Conservation (phyloP, 495 filamentous ascomycete species). For the Rhypophila decipiens region DNA sequence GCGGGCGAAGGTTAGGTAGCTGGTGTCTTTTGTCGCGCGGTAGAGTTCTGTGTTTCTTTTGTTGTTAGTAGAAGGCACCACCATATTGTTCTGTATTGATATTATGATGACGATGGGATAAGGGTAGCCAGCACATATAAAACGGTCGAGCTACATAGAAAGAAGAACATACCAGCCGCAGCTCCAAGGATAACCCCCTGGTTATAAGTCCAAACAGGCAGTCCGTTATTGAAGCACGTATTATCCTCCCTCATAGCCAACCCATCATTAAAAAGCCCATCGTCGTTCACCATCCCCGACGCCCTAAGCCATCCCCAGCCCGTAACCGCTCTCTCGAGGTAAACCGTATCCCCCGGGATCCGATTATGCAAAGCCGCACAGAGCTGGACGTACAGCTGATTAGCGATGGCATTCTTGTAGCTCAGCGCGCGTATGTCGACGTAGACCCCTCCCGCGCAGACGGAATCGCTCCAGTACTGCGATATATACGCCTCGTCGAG, state of each 20-base stretch:
- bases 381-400: conserved; percentile 62
- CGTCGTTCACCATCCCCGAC: conserved; percentile 56
- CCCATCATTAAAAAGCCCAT: conserved; percentile 61
- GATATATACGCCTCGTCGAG: conserved; percentile 54
- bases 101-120: background rate
- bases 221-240: conserved; percentile 56
- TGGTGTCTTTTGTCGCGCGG: conserved; percentile 11
- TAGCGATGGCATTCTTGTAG: conserved; percentile 63
- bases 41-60: conserved; percentile 15
- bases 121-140: background rate
- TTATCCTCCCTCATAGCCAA: conserved; percentile 31
- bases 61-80: background rate
- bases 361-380: conserved; percentile 62
- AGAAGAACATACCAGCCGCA: conserved; percentile 45
- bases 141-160: background rate
- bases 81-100: conserved; percentile 27
- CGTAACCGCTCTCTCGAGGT: conserved; percentile 45
- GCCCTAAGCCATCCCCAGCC: conserved; percentile 61
- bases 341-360: conserved; percentile 39
- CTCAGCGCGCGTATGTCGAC: conserved; percentile 51
- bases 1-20: conserved; percentile 48
- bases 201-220: conserved; percentile 63
- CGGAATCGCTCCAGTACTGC: conserved; percentile 48
- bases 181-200: conserved; percentile 69
- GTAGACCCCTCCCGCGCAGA: conserved; percentile 52